phyloP scores from a whole-genome alignment of 73 alveolate species.

The Paraurostyla sp. region DNA sequence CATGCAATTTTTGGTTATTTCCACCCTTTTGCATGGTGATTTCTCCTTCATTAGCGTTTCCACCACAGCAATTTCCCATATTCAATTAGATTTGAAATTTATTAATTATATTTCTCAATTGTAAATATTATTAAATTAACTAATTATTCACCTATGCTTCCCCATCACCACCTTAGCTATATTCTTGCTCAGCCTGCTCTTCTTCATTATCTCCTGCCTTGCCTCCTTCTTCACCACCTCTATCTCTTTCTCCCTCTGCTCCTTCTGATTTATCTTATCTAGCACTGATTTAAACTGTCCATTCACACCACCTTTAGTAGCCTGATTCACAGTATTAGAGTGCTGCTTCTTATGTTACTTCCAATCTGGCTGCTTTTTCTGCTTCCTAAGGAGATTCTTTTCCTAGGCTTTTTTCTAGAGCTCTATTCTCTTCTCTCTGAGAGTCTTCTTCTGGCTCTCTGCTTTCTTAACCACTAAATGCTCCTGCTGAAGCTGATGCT shows the following conservation, averaged over 20 bases:
- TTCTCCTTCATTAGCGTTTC: conserved; percentile 35
- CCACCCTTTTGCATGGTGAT: neutral
- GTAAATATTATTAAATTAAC: neutral
- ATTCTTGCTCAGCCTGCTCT: conserved; percentile 7
- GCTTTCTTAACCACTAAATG: neutral
- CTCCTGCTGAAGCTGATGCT: neutral
- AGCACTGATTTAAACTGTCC: conserved; percentile 2
- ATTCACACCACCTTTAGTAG: too few species aligned
- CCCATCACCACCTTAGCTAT: neutral
- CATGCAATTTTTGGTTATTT: neutral
- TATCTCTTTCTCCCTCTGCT: neutral
- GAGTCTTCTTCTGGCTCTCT: neutral
- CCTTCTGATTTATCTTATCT: conserved; percentile 15
- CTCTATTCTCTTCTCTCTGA: neutral
- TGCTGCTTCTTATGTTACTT: neutral
- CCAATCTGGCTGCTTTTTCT: conserved; percentile 32
- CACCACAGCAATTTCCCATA: conserved; percentile 62
- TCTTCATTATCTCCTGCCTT: neutral
- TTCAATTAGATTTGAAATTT: neutral
- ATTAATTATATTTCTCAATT: neutral
- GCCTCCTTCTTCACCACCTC: neutral
- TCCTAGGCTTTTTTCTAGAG: neutral
- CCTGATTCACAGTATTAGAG: too few species aligned
- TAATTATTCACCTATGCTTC: neutral
- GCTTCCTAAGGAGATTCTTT: neutral